phyloP scores from a whole-genome alignment of 805 yeast species.

The Monosporozyma servazzii region DNA sequence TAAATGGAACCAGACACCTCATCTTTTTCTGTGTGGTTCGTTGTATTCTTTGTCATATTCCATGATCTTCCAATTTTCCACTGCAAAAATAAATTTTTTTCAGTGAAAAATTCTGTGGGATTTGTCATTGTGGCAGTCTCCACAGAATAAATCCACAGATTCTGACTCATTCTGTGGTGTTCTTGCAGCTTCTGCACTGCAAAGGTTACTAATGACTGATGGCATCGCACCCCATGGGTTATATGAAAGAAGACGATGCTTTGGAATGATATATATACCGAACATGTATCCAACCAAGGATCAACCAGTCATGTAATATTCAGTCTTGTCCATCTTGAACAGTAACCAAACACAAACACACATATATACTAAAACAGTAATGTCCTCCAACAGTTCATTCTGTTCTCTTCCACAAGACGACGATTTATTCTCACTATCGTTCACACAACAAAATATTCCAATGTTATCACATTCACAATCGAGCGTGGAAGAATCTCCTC shows the following conservation, averaged over 20 bases:
- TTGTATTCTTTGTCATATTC: no score
- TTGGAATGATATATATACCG: background rate
- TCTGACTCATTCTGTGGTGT: background rate
- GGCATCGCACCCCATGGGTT: no score
- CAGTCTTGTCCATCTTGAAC: background rate
- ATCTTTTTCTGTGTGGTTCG: no score
- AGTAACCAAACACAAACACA: background rate
- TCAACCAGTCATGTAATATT: no score
- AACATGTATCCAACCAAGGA: no score
- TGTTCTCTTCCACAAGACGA: slow-evolving; percentile 5
- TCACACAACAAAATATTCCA: slow-evolving; percentile 4
- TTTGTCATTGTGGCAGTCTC: no score
- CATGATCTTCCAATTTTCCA: no score
- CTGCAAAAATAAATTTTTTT: no score
- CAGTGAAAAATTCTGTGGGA: background rate
- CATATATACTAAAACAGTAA: background rate
- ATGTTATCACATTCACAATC: slow-evolving; percentile 6
- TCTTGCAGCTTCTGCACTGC: background rate
- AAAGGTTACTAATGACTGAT: no score
- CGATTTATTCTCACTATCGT: slow-evolving; percentile 9
- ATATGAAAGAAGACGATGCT: no score
- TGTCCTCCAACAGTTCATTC: background rate
- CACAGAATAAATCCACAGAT: no score
- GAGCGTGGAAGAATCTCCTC: background rate
- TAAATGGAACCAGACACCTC: no score